Conservation (phyloP, 257 asterid genomes). For the Craterostigma plantagineum region DNA sequence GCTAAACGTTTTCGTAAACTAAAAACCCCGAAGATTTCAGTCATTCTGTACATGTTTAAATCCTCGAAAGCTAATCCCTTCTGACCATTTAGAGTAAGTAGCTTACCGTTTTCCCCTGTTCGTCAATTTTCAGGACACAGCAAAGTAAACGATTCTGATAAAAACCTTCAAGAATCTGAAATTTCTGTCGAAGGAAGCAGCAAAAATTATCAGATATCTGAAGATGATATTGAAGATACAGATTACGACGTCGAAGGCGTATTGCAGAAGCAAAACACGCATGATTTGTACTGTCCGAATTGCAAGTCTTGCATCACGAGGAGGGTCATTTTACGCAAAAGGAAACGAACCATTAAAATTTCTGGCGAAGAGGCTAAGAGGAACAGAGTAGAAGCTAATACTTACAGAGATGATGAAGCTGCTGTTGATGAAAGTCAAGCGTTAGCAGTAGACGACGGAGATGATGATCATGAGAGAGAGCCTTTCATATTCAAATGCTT, state of each 20-base stretch:
- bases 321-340: slow-evolving; percentile 71
- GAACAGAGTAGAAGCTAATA: slow-evolving; percentile 17
- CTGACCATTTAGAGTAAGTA: no score
- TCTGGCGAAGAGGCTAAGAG: slow-evolving; percentile 31
- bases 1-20: no score
- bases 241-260: slow-evolving; percentile 54
- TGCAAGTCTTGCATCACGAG: slow-evolving; percentile 83
- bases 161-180: not conserved
- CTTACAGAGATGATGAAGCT: no score
- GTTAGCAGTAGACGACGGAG: slow-evolving; percentile 13
- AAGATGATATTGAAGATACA: slow-evolving; percentile 23
- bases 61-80: no score
- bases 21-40: no score
- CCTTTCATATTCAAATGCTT: slow-evolving; percentile 77
- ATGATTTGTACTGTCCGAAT: slow-evolving; percentile 78
- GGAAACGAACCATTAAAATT: slow-evolving; percentile 40
- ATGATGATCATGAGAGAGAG: slow-evolving; percentile 23
- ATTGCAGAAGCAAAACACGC: slow-evolving; percentile 47
- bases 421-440: slow-evolving; percentile 2
- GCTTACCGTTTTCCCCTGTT: no score
- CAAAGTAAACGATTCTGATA: no score
- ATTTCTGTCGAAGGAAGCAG: slow-evolving; percentile 7
- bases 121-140: no score
- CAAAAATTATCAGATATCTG: slow-evolving; percentile 9
- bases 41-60: no score